phyloP scores from a whole-genome alignment of 2,329 filamentous ascomycete genomes.

The Fusarium dlaminii region DNA sequence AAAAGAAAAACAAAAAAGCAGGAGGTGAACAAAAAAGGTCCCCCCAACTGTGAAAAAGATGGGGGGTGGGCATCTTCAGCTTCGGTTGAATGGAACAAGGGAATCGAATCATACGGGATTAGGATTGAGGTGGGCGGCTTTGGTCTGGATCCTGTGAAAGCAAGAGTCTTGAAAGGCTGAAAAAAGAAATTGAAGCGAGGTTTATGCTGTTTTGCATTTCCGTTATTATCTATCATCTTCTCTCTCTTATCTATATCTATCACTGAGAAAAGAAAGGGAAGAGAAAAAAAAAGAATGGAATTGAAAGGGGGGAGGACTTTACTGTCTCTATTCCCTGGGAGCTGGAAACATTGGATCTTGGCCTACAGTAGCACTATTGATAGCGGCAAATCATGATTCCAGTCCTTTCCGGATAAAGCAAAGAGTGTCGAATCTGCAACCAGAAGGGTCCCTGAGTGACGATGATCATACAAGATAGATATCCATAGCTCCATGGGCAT shows the following conservation, averaged over 20 bases:
- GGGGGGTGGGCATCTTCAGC: slow-evolving; percentile 25
- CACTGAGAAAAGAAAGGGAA: neutral
- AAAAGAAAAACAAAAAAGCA: neutral
- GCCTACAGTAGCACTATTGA: slow-evolving; percentile 17
- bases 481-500: neutral
- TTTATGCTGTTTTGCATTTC: slow-evolving; percentile 11
- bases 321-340: slow-evolving; percentile 17
- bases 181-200: slow-evolving; percentile 18
- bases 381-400: slow-evolving; percentile 31
- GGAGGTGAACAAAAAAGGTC: neutral
- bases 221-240: neutral
- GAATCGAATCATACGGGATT: slow-evolving; percentile 31
- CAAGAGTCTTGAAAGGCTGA: slow-evolving; percentile 17
- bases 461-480: slow-evolving; percentile 6
- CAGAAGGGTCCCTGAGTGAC: neutral
- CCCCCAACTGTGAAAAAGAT: neutral
- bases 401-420: slow-evolving; percentile 31
- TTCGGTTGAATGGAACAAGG: slow-evolving; percentile 39
- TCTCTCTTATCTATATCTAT: too few species aligned
- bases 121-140: slow-evolving; percentile 43
- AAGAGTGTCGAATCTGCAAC: slow-evolving; percentile 11
- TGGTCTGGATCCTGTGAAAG: slow-evolving; percentile 41
- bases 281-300: neutral
- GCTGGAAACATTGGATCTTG: neutral
- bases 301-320: slow-evolving; percentile 10